Evolutionary conservation across 2,329 filamentous ascomycete genomes (phyloP), one percentile per base, ranked within the genome.

Genomic region (Trichoderma arundinaceum): DNA sequence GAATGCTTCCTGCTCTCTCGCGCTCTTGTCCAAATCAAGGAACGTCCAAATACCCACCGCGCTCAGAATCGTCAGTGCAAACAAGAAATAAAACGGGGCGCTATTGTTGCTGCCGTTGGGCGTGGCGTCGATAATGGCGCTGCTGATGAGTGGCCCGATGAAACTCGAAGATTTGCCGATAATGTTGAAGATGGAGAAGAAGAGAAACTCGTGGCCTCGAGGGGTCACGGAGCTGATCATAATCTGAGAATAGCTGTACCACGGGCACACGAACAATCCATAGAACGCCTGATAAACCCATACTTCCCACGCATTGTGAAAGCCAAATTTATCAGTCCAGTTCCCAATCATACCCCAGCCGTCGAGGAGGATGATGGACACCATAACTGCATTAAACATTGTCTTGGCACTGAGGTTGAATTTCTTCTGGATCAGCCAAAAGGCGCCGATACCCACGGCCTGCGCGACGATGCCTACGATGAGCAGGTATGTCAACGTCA

Each of bases 161-260:
- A 90, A 90, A 1, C 84, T 86, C 7, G 84, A 87, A 0, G 88
- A 88, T 76, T 91, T 91, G 51, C 88, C 88, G 33, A 90, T 84
- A 70, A 90, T 89, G 68, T 84, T 87, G 76, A 90, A 90, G 1
- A 91, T 75, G 53, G 82, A 85, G 81, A 91, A 91, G 79, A 91
- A 91, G 10, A 91, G 77, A 70, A 90, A 90, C 69, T 90, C 89
- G 71, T 90, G 87, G 43, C 88, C 88, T 6, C 86, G 81, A 0
- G 88, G 88, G 0, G 88, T 90, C 2, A 91, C 87, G 70, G 90
- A 88, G 2, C 84, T 86, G 69, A 91, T 91, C 83, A 91, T 88
- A 71, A 88, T 90, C 73, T 90, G 88, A 0, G 83, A 86, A 75
- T 91, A 91, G 54, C 85, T 87, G 74, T 90, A 90, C 88, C 88